Conservation (phyloP, 805 yeast genomes). For the Hanseniaspora thailandica region DNA sequence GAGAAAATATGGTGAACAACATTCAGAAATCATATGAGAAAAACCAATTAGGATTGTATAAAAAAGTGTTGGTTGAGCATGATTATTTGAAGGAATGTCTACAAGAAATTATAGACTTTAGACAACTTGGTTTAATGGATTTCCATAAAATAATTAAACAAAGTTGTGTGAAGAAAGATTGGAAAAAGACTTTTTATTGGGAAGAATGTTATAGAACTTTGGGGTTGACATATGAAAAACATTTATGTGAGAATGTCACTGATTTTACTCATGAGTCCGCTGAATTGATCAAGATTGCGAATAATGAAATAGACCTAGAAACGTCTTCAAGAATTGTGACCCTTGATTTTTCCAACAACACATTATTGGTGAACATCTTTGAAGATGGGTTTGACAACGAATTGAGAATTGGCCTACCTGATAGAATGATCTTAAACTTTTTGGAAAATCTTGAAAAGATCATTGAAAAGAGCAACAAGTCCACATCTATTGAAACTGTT, state of each 20-base stretch:
- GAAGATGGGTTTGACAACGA: background rate
- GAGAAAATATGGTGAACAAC: background rate
- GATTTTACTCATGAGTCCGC: background rate
- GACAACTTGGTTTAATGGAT: background rate
- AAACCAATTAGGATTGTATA: background rate
- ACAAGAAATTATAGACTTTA: background rate
- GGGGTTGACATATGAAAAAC: constrained; percentile 12
- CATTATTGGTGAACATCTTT: background rate
- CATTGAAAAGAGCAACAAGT: constrained; percentile 47
- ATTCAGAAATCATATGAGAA: background rate
- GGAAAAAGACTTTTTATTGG: constrained; percentile 1
- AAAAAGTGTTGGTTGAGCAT: background rate
- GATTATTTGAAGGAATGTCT: background rate
- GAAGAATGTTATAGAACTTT: constrained; percentile 13
- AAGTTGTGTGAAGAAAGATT: background rate
- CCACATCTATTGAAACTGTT: constrained; percentile 47
- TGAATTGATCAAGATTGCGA: background rate
- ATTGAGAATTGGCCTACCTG: background rate
- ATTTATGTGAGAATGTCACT: constrained; percentile 4
- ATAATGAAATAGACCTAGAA: background rate
- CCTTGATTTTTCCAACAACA: background rate
- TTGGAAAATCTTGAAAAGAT: constrained; percentile 38
- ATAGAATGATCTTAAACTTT: constrained; percentile 25
- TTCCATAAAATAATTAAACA: background rate
- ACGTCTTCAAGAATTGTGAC: background rate